These are phyloP conservation scores for Talaromyces albobiverticillius DNA, from an alignment of 2,329 filamentous ascomycete genomes.

Conservation along the genomic window DNA sequence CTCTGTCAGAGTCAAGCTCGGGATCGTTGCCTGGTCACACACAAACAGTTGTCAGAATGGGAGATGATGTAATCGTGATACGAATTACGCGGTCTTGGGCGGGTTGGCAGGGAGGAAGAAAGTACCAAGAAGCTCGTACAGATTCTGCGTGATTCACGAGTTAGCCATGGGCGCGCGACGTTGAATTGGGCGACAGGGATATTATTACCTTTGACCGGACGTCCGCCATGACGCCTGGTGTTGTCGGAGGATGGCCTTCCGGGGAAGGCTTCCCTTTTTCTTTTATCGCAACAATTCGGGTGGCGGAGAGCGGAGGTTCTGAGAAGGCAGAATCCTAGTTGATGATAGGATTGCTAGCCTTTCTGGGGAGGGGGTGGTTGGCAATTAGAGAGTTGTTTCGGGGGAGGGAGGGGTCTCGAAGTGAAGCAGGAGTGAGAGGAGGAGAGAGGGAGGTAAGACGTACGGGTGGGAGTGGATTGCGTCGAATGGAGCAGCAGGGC, in stretches of 20 bases:
- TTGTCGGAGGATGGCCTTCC: conserved; percentile 48
- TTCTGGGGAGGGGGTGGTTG: conserved; percentile 30
- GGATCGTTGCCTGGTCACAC: conserved; percentile 62
- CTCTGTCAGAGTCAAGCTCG: conserved; percentile 70
- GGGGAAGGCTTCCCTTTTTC: conserved; percentile 41
- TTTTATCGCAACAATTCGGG: conserved; percentile 47
- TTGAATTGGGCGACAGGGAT: conserved; percentile 6
- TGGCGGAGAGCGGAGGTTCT: conserved; percentile 23
- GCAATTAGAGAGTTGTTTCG: conserved; percentile 10
- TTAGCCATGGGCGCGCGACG: background rate
- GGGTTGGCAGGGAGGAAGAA: conserved; percentile 24
- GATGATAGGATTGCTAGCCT: conserved; percentile 28
- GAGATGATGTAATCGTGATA: conserved; percentile 26
- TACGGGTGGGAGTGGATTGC: conserved; percentile 13
- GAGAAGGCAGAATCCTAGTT: conserved; percentile 35
- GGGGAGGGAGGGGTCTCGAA: conserved; percentile 10
- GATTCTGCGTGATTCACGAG: conserved; percentile 64
- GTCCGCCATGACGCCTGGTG: conserved; percentile 51
- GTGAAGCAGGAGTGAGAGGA: conserved; percentile 4
- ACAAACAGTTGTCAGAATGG: conserved; percentile 12
- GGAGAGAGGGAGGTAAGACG: conserved; percentile 22
- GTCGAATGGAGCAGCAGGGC: background rate
- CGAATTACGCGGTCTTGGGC: conserved; percentile 18
- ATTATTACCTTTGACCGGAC: conserved; percentile 51
- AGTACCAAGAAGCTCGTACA: conserved; percentile 96